Evolutionary conservation across 2,329 filamentous ascomycete species (phyloP).

Genomic region (Macrophomina pseudophaseolina): DNA sequence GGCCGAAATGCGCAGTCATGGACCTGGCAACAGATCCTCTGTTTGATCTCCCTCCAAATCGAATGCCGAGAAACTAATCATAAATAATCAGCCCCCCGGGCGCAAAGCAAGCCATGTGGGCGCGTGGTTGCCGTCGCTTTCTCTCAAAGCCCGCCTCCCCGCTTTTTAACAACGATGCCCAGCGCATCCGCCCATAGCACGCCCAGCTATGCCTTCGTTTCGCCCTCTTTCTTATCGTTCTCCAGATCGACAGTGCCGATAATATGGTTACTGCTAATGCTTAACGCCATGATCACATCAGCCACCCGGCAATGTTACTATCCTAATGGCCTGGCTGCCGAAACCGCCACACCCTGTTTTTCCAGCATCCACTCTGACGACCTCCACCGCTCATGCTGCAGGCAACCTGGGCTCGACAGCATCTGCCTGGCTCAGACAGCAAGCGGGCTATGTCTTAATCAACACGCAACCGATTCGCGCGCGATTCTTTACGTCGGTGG

Average conservation of each 20-base stretch:
- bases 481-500: slow-evolving; percentile 8
- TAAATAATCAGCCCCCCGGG: slow-evolving; percentile 17
- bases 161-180: slow-evolving; percentile 20
- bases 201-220: slow-evolving; percentile 4
- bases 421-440: neutral
- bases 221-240: neutral
- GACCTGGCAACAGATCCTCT: slow-evolving; percentile 17
- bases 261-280: slow-evolving; percentile 16
- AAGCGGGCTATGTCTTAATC: neutral
- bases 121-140: slow-evolving; percentile 13
- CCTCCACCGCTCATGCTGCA: slow-evolving; percentile 14
- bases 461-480: slow-evolving; percentile 13
- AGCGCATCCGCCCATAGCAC: slow-evolving; percentile 18
- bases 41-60: slow-evolving; percentile 18
- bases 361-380: neutral
- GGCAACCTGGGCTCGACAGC: slow-evolving; percentile 9
- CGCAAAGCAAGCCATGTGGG: neutral
- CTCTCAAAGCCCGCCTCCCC: slow-evolving; percentile 13
- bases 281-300: slow-evolving; percentile 21
- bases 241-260: slow-evolving; percentile 18
- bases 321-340: slow-evolving; percentile 16
- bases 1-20: slow-evolving; percentile 17
- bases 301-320: slow-evolving; percentile 18
- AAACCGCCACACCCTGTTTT: neutral
- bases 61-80: slow-evolving; percentile 1